Percentiles rank a stretch among this genome's conserved stretches.
These are phyloP conservation scores for Avicennia marina DNA, from an alignment of 257 asterid genomes.

Conservation along the genomic window DNA sequence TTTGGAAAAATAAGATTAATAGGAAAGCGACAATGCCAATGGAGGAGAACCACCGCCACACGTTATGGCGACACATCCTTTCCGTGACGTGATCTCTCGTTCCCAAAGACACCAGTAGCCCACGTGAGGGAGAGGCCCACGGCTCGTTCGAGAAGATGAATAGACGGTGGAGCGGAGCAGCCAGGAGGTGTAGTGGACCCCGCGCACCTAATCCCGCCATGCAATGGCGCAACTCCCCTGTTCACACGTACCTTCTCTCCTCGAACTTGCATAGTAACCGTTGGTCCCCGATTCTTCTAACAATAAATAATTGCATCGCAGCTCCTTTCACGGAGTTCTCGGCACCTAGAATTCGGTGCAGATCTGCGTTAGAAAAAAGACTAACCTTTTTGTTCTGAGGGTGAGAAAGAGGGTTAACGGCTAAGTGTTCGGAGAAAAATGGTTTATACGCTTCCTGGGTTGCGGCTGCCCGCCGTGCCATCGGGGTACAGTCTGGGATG, in stretches of 20 bases:
- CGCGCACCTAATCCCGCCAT: slow-evolving; percentile 38
- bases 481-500: slow-evolving; percentile 34
- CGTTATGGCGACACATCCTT: too few species aligned
- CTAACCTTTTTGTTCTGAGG: neutral
- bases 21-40: slow-evolving; percentile 10
- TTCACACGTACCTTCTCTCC: slow-evolving; percentile 36
- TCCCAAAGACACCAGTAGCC: slow-evolving; percentile 5
- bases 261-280: slow-evolving; percentile 11
- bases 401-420: neutral
- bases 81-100: too few species aligned
- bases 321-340: slow-evolving; percentile 43
- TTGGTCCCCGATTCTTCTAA: neutral
- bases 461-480: slow-evolving; percentile 53
- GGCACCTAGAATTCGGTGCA: slow-evolving; percentile 36
- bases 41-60: slow-evolving; percentile 20
- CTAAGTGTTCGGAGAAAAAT: slow-evolving; percentile 20
- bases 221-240: slow-evolving; percentile 26
- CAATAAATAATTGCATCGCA: neutral
- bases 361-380: slow-evolving; percentile 15
- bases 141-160: neutral
- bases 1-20: slow-evolving; percentile 1
- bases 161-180: slow-evolving; percentile 20
- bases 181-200: slow-evolving; percentile 23
- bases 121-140: slow-evolving; percentile 28
- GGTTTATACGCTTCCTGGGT: slow-evolving; percentile 68